Conservation (phyloP, 495 filamentous ascomycete species). For the Cairneyella variabilis region DNA sequence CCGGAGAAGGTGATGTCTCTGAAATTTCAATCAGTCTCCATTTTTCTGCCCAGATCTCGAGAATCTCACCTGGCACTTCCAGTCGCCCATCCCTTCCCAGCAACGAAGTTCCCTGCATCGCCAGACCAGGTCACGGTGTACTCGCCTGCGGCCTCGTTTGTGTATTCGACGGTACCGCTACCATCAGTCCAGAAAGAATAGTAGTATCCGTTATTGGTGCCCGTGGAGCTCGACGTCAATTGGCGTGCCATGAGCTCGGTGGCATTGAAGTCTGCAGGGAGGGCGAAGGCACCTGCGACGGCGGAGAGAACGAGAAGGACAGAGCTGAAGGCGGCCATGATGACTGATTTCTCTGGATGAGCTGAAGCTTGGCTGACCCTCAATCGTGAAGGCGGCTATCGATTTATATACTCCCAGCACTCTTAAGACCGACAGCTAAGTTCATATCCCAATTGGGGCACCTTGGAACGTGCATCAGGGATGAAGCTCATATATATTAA, state of each 20-base stretch:
- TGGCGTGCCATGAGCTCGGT: neutral
- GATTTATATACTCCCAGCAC: too few species aligned
- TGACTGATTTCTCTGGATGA: neutral
- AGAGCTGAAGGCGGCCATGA: slow-evolving; percentile 13
- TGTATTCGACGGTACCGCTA: slow-evolving; percentile 49
- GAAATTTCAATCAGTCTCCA: neutral
- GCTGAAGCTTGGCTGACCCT: neutral
- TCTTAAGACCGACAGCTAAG: too few species aligned
- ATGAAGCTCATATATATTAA: too few species aligned
- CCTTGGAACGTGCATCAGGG: too few species aligned
- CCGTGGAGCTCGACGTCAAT: slow-evolving; percentile 2
- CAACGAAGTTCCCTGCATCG: slow-evolving; percentile 61
- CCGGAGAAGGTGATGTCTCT: slow-evolving; percentile 38
- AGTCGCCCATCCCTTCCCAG: slow-evolving; percentile 39
- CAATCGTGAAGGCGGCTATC: too few species aligned
- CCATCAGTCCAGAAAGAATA: slow-evolving; percentile 66
- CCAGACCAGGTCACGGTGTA: slow-evolving; percentile 57
- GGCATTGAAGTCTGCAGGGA: neutral
- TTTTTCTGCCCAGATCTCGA: neutral
- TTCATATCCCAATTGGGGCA: too few species aligned
- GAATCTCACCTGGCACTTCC: slow-evolving; percentile 38
- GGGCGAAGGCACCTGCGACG: neutral
- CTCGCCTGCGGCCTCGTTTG: slow-evolving; percentile 50
- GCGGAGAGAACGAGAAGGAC: slow-evolving; percentile 4
- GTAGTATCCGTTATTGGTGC: slow-evolving; percentile 29